phyloP scores from a whole-genome alignment of 2,329 filamentous ascomycete species.

The Metarhizium brunneum region DNA sequence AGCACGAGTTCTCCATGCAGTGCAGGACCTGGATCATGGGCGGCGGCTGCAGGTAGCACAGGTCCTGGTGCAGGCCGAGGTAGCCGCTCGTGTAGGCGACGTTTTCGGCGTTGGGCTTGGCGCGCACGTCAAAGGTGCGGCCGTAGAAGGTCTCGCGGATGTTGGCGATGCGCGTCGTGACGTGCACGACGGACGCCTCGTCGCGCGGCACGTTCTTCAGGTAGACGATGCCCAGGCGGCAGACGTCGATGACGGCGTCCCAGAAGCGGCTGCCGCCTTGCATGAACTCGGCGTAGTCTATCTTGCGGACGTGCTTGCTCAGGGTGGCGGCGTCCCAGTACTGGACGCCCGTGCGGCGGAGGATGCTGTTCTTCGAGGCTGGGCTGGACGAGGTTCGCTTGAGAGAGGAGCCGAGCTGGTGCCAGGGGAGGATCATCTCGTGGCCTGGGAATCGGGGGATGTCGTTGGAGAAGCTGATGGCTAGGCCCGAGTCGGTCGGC shows the following conservation, averaged over 20 bases:
- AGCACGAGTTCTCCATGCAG: constrained; percentile 71
- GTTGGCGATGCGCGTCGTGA: constrained; percentile 65
- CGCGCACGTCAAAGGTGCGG: constrained; percentile 79
- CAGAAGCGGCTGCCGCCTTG: constrained; percentile 44
- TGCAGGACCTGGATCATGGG: constrained; percentile 83
- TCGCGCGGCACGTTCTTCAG: constrained; percentile 63
- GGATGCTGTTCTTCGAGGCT: constrained; percentile 16
- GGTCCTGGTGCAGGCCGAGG: constrained; percentile 86
- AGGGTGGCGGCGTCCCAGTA: constrained; percentile 33
- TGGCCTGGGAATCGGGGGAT: constrained; percentile 24
- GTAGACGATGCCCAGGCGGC: constrained; percentile 64
- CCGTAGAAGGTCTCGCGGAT: constrained; percentile 89
- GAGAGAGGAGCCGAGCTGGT: constrained; percentile 26
- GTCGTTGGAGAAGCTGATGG: constrained; percentile 50
- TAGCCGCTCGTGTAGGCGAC: constrained; percentile 80
- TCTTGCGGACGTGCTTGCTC: constrained; percentile 37
- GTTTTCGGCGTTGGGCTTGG: constrained; percentile 76
- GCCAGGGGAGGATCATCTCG: constrained; percentile 23
- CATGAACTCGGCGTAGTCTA: constrained; percentile 69
- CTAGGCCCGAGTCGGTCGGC: constrained; percentile 31
- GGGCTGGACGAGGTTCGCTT: constrained; percentile 9
- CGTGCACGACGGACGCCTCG: constrained; percentile 53
- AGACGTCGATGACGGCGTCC: constrained; percentile 52
- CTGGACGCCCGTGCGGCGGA: constrained; percentile 22
- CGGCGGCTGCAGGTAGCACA: constrained; percentile 73